Evolutionary conservation across 139 green algal species (phyloP), one percentile per base, ranked within the genome.

Genomic region (Chlorella ohadii): DNA sequence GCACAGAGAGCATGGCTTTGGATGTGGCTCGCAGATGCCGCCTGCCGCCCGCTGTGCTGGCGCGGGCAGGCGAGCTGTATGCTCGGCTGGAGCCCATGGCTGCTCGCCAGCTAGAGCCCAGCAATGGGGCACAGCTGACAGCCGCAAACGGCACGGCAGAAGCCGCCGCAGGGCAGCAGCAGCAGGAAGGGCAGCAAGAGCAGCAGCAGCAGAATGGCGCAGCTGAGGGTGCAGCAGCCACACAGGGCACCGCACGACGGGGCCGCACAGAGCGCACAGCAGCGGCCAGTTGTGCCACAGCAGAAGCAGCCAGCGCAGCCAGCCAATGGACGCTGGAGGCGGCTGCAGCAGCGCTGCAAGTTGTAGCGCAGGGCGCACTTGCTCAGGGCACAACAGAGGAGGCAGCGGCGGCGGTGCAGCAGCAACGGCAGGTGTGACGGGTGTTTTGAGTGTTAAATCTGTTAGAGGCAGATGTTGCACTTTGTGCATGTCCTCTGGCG

Each of bases 1-100:
- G 86, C 85, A 88, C 67, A 28, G 88, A 93, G 78, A 91, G 85
- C 82, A 84, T 95, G 56, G 92, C 92, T 7, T 78, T 95, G 72
- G 86, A 93, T 67, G 90, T 93, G 17, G 92, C 92, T 13, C 12
- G 57, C 19, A 76, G 87, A 15, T 89, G 81, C 27, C 41, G 86
- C 7, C 28, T 95, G 71, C 89, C 87, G 12, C 23, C 68, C 0
- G 17, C 33, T 0, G 79, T 91, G 41, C 39, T 93, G 57, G 36
- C 31, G 2, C 76, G 90, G 0, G 90, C 90, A 1, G 85, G 72
- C 7, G 16, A 85, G 36, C 67, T 92, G 28, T 91, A 86, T n/a
- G 41, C 44, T 34, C 67, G 87, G 74, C 80, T 87, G 36, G 9
- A 20, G 51, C 63, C 44, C 12, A 56, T 82, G 67, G 28, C 34